Conservation (phyloP, 257 asterid genomes). For the Lithospermum erythrorhizon region DNA sequence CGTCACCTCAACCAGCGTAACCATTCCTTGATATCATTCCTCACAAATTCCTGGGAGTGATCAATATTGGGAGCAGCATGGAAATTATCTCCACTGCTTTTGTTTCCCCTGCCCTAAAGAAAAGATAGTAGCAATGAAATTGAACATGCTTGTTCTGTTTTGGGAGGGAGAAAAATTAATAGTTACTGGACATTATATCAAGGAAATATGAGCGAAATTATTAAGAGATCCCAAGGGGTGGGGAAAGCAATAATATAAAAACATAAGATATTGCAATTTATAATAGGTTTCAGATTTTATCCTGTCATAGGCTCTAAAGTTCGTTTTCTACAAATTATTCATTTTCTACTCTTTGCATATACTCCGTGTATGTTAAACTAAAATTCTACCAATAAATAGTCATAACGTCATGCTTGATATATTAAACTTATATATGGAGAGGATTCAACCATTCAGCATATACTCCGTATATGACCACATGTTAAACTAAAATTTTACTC, state of each 20-base stretch:
- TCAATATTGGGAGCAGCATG: slow-evolving; percentile 56
- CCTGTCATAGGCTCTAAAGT: not conserved
- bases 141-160: not conserved
- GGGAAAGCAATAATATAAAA: not conserved
- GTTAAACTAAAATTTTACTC: not conserved
- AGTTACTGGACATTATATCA: not conserved
- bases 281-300: not conserved
- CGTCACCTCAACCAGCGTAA: slow-evolving; percentile 27
- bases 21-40: slow-evolving; percentile 41
- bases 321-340: not conserved
- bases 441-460: not conserved
- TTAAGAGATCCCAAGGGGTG: not conserved
- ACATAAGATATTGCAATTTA: too few species aligned
- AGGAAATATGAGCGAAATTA: not conserved
- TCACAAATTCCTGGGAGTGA: slow-evolving; percentile 48
- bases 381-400: too few species aligned
- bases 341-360: not conserved
- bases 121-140: not conserved
- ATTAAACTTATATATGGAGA: not conserved
- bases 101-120: slow-evolving; percentile 29
- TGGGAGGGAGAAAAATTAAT: not conserved
- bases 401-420: too few species aligned
- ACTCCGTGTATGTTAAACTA: too few species aligned
- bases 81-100: slow-evolving; percentile 41
- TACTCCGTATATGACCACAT: too few species aligned